These are phyloP conservation scores for Lasiodiplodia theobromae DNA, from an alignment of 2,329 filamentous ascomycete genomes.

Conservation along the genomic window DNA sequence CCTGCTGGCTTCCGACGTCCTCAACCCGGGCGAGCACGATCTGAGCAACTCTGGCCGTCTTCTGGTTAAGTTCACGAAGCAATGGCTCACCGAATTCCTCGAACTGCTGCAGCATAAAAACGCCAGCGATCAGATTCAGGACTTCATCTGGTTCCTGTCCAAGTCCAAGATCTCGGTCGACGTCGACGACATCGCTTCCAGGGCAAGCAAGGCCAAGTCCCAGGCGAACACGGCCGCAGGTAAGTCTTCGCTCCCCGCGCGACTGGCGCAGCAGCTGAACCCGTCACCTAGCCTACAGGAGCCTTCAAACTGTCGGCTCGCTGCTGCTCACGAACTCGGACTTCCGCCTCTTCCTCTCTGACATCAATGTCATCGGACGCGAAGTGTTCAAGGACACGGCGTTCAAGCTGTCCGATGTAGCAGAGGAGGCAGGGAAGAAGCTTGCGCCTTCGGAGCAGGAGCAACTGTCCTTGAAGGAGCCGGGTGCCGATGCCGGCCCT, in stretches of 20 bases:
- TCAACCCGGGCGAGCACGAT: constrained; percentile 77
- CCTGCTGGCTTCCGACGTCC: constrained; percentile 76
- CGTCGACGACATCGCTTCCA: constrained; percentile 66
- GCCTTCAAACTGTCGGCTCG: constrained; percentile 80
- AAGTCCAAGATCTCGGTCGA: constrained; percentile 77
- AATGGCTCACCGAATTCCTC: constrained; percentile 81
- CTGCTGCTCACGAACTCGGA: constrained; percentile 90
- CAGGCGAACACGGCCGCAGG: constrained; percentile 76
- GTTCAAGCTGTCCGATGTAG: constrained; percentile 76
- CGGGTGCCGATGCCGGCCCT: constrained; percentile 58
- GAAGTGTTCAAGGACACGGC: constrained; percentile 90
- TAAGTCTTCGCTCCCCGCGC: constrained; percentile 46
- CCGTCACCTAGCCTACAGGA: constrained; percentile 70
- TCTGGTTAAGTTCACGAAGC: constrained; percentile 73
- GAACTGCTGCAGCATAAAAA: constrained; percentile 86
- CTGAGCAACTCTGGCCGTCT: constrained; percentile 80
- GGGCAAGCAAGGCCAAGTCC: constrained; percentile 68
- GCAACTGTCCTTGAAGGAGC: constrained; percentile 60
- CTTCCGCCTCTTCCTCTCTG: constrained; percentile 84
- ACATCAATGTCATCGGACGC: constrained; percentile 78
- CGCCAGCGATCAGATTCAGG: constrained; percentile 81
- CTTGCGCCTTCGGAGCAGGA: constrained; percentile 73
- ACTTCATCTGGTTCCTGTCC: constrained; percentile 85
- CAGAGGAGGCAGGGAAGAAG: constrained; percentile 75
- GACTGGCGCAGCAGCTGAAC: constrained; percentile 34